Evolutionary conservation across 108 stramenopile genomes (phyloP).

Genomic region (Schizochytrium sp.): DNA sequence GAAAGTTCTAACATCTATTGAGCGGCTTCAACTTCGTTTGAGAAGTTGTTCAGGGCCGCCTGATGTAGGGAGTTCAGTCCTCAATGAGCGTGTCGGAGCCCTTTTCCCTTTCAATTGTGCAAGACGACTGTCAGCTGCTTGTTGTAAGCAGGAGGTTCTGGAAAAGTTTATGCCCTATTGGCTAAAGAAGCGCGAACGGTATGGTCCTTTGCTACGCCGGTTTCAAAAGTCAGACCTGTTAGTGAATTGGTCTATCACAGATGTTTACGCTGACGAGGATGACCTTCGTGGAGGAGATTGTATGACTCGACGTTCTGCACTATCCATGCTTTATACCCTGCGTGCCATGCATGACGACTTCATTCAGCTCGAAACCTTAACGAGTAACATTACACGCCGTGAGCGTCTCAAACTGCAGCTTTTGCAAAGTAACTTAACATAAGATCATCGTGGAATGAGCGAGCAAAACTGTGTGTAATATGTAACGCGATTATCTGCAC

Average conservation of each 20-base stretch:
- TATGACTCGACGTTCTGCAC: background rate
- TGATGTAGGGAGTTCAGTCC: background rate
- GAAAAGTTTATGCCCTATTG: background rate
- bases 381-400: background rate
- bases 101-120: constrained; percentile 41
- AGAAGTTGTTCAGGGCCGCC: background rate
- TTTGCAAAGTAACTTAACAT: background rate
- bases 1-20: background rate
- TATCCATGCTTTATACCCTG: constrained; percentile 31
- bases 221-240: constrained; percentile 44
- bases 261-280: constrained; percentile 30
- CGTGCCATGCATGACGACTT: constrained; percentile 18
- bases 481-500: no score
- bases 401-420: constrained; percentile 20
- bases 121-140: background rate
- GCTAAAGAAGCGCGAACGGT: background rate
- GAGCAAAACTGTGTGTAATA: no score
- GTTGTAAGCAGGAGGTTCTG: background rate
- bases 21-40: background rate
- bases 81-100: background rate
- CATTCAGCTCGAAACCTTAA: background rate
- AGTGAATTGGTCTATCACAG: constrained; percentile 56
- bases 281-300: background rate
- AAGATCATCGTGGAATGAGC: no score
- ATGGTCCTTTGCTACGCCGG: constrained; percentile 12